These are phyloP conservation scores for Schoenoplectus triqueter DNA, from an alignment of 202 grass and related monocot species.

Conservation along the genomic window DNA sequence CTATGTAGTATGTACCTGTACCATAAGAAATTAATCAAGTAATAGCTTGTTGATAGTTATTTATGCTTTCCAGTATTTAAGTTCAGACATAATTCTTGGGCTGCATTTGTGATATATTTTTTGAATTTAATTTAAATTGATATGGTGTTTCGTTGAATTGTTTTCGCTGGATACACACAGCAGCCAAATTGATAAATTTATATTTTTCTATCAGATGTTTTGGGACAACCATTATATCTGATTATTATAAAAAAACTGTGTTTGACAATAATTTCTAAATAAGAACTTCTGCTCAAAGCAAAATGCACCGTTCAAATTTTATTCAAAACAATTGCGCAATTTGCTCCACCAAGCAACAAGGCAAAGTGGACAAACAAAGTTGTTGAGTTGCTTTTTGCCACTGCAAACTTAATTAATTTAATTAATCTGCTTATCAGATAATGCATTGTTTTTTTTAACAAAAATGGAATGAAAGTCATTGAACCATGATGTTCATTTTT, in stretches of 20 bases:
- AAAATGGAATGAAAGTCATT: background rate
- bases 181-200: no score
- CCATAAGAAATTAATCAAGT: slow-evolving; percentile 7
- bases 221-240: no score
- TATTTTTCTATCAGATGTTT: no score
- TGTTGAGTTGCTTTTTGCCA: slow-evolving; percentile 13
- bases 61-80: background rate
- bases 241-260: background rate
- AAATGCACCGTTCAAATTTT: background rate
- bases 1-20: background rate
- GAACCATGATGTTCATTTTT: slow-evolving; percentile 12
- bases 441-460: no score
- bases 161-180: no score
- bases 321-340: background rate
- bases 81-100: no score
- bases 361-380: slow-evolving; percentile 15
- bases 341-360: slow-evolving; percentile 30
- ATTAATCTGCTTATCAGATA: background rate
- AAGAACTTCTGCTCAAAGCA: background rate
- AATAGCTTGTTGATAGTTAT: background rate
- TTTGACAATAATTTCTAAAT: background rate
- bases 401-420: background rate
- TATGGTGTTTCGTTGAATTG: no score
- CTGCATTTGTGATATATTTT: no score
- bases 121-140: no score